Evolutionary conservation across 2,329 filamentous ascomycete genomes (phyloP).

Genomic region (Claviceps quebecensis): DNA sequence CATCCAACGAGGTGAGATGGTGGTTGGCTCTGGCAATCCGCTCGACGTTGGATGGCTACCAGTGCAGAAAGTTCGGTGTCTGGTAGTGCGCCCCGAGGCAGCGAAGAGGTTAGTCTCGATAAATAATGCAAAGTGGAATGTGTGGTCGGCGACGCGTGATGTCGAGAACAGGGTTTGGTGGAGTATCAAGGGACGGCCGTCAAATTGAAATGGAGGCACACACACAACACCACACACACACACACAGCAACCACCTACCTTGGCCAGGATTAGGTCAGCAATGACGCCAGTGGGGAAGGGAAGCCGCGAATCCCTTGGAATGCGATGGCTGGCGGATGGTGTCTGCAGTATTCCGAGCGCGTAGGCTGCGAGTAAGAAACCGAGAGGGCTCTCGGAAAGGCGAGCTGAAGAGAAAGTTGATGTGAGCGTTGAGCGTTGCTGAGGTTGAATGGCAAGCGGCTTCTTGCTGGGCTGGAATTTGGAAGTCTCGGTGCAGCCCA

Average conservation of each 20-base stretch:
- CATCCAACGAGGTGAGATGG: conserved; percentile 20
- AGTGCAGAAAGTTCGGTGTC: not conserved
- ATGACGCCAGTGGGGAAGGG: conserved; percentile 20
- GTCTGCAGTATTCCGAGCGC: not conserved
- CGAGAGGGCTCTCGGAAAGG: not conserved
- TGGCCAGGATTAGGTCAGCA: conserved; percentile 24
- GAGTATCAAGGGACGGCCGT: conserved; percentile 11
- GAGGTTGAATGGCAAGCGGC: conserved; percentile 2
- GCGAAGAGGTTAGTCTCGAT: not conserved
- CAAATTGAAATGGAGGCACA: conserved; percentile 25
- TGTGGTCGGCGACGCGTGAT: conserved; percentile 1
- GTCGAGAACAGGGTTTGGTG: conserved; percentile 3
- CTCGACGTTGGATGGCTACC: not conserved
- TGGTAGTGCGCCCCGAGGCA: conserved; percentile 1
- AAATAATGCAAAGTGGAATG: not conserved
- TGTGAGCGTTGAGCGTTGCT: not conserved
- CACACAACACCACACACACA: conserved; percentile 7
- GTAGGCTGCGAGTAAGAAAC: not conserved
- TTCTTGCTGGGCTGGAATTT: conserved; percentile 14
- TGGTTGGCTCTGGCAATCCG: not conserved
- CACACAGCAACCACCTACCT: conserved; percentile 11
- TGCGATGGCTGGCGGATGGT: not conserved
- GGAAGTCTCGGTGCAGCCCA: conserved; percentile 21
- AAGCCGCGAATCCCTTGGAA: not conserved
- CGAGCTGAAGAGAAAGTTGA: not conserved